These are phyloP conservation scores for Russula virescens DNA, from an alignment of 768 basidiomycete genomes.

Conservation along the genomic window DNA sequence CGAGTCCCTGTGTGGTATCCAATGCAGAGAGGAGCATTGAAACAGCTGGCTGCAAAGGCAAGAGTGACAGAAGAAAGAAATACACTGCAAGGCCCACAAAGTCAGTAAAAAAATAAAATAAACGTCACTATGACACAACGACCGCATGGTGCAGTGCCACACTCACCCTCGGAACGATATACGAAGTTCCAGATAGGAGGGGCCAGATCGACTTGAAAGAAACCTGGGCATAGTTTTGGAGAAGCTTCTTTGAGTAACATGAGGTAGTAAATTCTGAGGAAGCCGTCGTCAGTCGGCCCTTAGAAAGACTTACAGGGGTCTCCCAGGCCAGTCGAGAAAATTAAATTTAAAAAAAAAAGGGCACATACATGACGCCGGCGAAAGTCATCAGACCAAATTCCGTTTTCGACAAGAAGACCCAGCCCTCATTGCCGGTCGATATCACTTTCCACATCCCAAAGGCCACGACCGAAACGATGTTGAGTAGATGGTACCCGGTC, in stretches of 20 bases:
- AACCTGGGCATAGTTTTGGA: not conserved
- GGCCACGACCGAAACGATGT: too few species aligned
- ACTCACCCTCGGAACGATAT: too few species aligned
- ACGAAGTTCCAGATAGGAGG: too few species aligned
- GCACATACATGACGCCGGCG: not conserved
- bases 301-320: not conserved
- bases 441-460: too few species aligned
- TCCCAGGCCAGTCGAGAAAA: not conserved
- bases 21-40: not conserved
- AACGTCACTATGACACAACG: too few species aligned
- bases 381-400: too few species aligned
- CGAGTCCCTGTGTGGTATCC: not conserved
- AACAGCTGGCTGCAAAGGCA: not conserved
- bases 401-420: too few species aligned
- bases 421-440: too few species aligned
- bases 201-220: too few species aligned
- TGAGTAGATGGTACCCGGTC: too few species aligned
- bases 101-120: not conserved
- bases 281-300: not conserved
- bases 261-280: not conserved
- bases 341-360: not conserved
- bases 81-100: not conserved
- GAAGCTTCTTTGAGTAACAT: not conserved
- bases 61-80: not conserved
- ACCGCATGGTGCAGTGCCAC: not conserved